Base-by-base conservation (phyloP, 2,329 filamentous ascomycete species). In the Fusarium circinatum region DNA sequence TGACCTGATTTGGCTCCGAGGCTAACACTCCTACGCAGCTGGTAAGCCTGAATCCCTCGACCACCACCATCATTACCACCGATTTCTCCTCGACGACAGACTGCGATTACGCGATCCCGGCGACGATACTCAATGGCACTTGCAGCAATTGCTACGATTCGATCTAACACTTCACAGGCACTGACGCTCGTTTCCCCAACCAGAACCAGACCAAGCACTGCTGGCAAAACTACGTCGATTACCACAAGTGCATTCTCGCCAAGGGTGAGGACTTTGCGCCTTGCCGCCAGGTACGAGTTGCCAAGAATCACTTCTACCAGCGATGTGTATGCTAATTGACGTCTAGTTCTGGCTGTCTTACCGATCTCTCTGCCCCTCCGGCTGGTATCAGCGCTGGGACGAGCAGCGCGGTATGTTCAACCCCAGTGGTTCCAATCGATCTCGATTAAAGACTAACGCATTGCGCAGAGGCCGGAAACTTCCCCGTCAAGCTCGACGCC, bases 141-240 rank as follows among this genome's bases (percentile, higher is more conserved):
- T 34, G 36, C 36, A 28, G 44, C 59, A 59, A 64, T 65, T 48
- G 45, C 62, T 58, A 32, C 52, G 70, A 55, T 48, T 39, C 51
- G 56, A 69, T 70, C 74, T 78, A 45, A 76, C 73, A 48, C 62
- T 62, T 66, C 59, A 55, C 72, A 98, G 96, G 96, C 89, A 97
- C 97, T 89, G 96, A 99, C 85, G 96, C 96, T 86, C 96, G 96
- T 85, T 99, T 98, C 89, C 96, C 96, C 83, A 98, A 99, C 90
- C 88, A 91, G 89, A 99, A 99, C 89, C 94, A 96, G 89, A 93
- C 95, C 87, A 98, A 98, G 93, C 95, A 99, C 91, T 99, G 96
- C 94, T 99, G 96, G 96, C 97, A 99, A 86, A 99, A 99, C 91
- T 99, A 99, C 88, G 96, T 99, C 88, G 96, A 99, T 87, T 98